Percentiles rank a stretch among this genome's conserved stretches.
Evolutionary conservation across 768 basidiomycete species (phyloP).

Genomic region (Naganishia kalamii): DNA sequence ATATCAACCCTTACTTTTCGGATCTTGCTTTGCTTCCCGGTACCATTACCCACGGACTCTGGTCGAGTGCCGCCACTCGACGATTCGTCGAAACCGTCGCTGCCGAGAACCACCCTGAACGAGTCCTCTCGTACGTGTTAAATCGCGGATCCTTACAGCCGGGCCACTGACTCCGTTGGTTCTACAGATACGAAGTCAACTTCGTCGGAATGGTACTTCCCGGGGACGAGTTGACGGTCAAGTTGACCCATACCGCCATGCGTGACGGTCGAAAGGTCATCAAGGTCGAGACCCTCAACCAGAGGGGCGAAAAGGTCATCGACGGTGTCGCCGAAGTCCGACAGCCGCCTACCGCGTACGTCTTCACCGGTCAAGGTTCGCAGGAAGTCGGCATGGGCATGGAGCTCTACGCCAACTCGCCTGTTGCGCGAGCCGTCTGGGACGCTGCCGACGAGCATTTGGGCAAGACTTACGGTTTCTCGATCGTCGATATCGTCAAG

Average conservation of each 20-base stretch:
- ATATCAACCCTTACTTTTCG: conserved; percentile 96
- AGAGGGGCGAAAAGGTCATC: conserved; percentile 80
- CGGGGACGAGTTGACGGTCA: conserved; percentile 75
- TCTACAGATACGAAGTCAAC: conserved; percentile 72
- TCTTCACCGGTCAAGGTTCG: conserved; percentile 97
- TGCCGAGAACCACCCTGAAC: conserved; percentile 83
- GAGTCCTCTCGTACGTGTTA: conserved; percentile 70
- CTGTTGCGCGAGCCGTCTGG: conserved; percentile 94
- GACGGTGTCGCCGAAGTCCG: conserved; percentile 87
- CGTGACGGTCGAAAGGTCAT: conserved; percentile 87
- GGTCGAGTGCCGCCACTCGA: conserved; percentile 90
- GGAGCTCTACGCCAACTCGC: conserved; percentile 88
- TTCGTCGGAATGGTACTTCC: conserved; percentile 98
- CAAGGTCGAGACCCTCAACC: conserved; percentile 77
- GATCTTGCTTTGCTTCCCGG: conserved; percentile 85
- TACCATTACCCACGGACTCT: conserved; percentile 96
- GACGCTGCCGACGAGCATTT: conserved; percentile 91
- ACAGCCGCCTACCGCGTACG: conserved; percentile 84
- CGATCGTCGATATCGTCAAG: conserved; percentile 96
- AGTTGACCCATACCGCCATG: conserved; percentile 85
- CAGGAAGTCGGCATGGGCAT: conserved; percentile 99
- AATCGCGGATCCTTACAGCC: background rate
- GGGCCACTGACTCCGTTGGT: background rate
- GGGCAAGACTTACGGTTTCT: conserved; percentile 92
- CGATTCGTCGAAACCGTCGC: conserved; percentile 87